Base-by-base conservation (phyloP, 1,284 basidiomycete genomes). In the Cutaneotrichosporon arboriforme region DNA sequence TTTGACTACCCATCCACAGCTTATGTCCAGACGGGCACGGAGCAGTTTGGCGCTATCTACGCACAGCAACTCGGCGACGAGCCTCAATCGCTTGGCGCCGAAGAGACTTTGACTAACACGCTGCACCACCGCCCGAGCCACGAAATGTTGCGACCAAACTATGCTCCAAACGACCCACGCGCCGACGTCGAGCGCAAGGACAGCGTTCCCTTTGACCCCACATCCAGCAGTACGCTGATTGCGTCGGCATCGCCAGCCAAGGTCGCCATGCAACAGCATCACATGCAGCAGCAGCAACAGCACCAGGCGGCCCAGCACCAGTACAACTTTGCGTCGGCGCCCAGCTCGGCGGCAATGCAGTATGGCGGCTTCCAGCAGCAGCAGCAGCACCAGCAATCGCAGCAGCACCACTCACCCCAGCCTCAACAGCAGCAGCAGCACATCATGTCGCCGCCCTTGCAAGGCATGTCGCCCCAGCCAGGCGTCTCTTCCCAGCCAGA, bases 131-230 rank as follows among this genome's bases (percentile, higher is more conserved):
- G 43, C 13, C 20, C 43, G 17, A 45, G 33, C 33, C 43, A 35
- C 3, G 33, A 45, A 13, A 18, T 7, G 12, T 33, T 45, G 17
- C 33, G 43, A 9, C 17, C 20, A 8, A 21, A 33, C 12, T 37
- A 20, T 36, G 50, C 37, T 8, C 33, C 33, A 4, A 26, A 51
- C 17, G 41, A 42, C 40, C 45, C 36, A n/a, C 48, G 49, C 21
- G 47, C 34, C 17, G 45, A 50, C 23, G 48, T 51, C 22, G 55
- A 52, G 22, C 53, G 69, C 21, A 61, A 71, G 48, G 68, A 73
- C 34, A 67, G 66, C n/a, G 52, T 71, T 13, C 68, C 69, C 4
- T 71, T 69, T 50, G 61, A 68, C 46, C 67, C 66, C 4, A 58
- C 58, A 17, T 47, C 51, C 20, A 64, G 63, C 22, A 68, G 65